Evolutionary conservation across 768 basidiomycete genomes (phyloP).

Genomic region (Phlebiopsis flavidoalba): DNA sequence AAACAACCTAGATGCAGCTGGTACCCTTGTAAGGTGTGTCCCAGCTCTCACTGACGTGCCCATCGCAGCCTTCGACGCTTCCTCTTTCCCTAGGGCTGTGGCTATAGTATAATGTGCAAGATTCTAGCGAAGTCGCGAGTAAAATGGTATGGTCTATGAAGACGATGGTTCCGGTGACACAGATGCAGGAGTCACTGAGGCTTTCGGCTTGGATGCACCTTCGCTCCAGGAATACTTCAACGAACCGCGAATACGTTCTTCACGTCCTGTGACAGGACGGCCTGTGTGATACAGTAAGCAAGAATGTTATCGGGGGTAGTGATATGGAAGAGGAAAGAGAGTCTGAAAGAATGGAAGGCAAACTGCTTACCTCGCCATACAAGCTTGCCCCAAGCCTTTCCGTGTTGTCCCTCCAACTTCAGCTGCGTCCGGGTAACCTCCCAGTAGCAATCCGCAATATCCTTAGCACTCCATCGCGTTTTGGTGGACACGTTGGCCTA

Average conservation of each 20-base stretch:
- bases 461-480: constrained; percentile 67
- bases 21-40: no score
- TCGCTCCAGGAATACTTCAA: constrained; percentile 73
- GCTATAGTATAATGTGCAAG: no score
- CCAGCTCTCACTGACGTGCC: no score
- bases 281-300: constrained; percentile 33
- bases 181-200: constrained; percentile 1
- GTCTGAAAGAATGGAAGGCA: neutral
- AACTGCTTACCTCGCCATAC: constrained; percentile 67
- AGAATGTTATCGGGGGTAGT: no score
- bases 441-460: constrained; percentile 69
- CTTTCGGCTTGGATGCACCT: constrained; percentile 40
- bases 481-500: constrained; percentile 68
- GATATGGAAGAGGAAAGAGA: neutral
- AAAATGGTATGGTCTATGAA: neutral
- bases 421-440: constrained; percentile 63
- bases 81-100: no score
- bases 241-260: constrained; percentile 62
- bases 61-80: no score
- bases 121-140: no score
- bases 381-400: constrained; percentile 79
- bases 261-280: constrained; percentile 49
- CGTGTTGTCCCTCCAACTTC: constrained; percentile 70
- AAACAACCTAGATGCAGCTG: no score
- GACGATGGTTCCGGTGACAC: neutral